Conservation (phyloP, 2,329 filamentous ascomycete species). For the Paecilomyces variotii region DNA sequence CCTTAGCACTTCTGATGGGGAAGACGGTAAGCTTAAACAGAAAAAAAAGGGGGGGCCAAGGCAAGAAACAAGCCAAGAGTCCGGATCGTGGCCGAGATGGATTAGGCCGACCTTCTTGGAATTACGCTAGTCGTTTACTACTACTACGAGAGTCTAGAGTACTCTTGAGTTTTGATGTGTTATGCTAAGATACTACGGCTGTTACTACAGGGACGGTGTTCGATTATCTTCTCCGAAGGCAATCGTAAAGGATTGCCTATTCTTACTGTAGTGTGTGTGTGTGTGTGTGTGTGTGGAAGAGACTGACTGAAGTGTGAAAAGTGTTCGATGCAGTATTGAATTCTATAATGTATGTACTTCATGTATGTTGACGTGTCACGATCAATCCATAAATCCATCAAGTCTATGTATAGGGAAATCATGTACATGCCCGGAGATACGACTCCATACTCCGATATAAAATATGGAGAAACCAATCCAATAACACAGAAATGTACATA, state of each 20-base stretch:
- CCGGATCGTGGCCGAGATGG: no score
- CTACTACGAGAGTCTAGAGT: neutral
- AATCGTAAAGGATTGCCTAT: neutral
- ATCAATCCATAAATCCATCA: neutral
- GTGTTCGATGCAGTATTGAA: neutral
- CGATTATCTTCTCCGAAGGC: neutral
- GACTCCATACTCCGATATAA: neutral
- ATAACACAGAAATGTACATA: neutral
- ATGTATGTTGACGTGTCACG: neutral
- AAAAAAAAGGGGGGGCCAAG: neutral
- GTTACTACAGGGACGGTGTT: neutral
- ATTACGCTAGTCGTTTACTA: neutral
- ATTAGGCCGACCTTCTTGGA: no score
- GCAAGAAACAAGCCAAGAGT: no score
- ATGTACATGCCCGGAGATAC: neutral
- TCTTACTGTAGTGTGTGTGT: neutral
- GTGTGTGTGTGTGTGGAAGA: neutral
- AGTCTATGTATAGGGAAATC: neutral
- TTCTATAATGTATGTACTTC: neutral
- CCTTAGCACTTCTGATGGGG: neutral
- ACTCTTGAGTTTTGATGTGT: neutral
- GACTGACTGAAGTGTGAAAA: no score
- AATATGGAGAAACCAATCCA: neutral
- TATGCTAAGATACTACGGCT: neutral
- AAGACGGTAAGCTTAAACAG: neutral